Percentiles rank a stretch among this genome's conserved stretches.
Conservation (phyloP, 1,284 basidiomycete genomes). For the Heliocybe sulcata region DNA sequence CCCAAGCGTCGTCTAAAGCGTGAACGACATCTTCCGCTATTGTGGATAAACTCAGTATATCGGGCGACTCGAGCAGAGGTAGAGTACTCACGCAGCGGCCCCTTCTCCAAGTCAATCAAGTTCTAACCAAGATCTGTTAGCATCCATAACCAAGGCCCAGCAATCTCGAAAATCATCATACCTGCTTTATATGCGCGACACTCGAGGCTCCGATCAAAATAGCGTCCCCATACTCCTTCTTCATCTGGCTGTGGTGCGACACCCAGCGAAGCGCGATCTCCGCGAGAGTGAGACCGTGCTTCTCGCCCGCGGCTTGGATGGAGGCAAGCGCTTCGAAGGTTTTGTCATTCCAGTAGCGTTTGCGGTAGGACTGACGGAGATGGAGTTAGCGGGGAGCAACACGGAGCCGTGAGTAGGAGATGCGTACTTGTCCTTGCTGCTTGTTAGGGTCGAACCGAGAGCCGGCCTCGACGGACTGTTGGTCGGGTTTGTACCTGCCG, state of each 20-base stretch:
- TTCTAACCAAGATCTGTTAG: conserved; percentile 26
- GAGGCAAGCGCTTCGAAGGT: conserved; percentile 38
- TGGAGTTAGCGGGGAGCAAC: neutral
- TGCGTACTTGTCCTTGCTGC: neutral
- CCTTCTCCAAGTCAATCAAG: conserved; percentile 47
- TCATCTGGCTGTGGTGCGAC: conserved; percentile 42
- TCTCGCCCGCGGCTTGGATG: conserved; percentile 30
- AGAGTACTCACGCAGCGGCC: conserved; percentile 38
- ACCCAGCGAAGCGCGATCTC: conserved; percentile 50
- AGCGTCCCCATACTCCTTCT: conserved; percentile 37
- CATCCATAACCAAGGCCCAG: neutral
- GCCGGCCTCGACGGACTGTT: conserved; percentile 25
- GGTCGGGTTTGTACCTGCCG: conserved; percentile 21
- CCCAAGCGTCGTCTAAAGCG: conserved; percentile 31
- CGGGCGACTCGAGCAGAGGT: neutral
- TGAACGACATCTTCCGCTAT: conserved; percentile 28
- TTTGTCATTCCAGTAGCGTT: conserved; percentile 37
- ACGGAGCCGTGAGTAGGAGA: neutral
- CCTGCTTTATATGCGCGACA: conserved; percentile 40
- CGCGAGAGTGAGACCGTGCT: conserved; percentile 34
- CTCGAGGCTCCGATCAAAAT: conserved; percentile 47
- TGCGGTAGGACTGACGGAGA: neutral
- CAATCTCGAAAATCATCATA: conserved; percentile 9
- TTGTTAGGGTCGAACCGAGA: conserved; percentile 29
- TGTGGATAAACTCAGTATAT: neutral